A percentile compares a stretch with the other conserved stretches of the same genome.
phyloP scores from a whole-genome alignment of 2,329 filamentous ascomycete species.

The Arthrobotrys sphaeroides region DNA sequence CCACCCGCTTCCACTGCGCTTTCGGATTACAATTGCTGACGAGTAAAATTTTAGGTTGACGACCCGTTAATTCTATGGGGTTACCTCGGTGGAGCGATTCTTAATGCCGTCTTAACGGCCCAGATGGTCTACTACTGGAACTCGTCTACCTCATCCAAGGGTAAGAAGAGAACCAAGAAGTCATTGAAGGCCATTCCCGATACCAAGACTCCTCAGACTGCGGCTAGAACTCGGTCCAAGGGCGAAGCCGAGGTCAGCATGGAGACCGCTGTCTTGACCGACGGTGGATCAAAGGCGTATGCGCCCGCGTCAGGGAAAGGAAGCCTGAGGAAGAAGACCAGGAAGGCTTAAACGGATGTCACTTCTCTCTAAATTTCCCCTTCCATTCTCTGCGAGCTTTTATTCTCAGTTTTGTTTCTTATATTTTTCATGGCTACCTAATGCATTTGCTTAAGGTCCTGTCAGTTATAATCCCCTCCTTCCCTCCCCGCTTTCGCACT shows the following conservation, averaged over 20 bases:
- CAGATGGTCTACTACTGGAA: constrained; percentile 99
- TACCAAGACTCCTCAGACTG: constrained; percentile 45
- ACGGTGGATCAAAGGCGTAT: constrained; percentile 41
- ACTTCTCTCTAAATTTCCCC: not conserved
- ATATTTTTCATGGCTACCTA: not conserved
- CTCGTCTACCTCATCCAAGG: constrained; percentile 55
- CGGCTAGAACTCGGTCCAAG: constrained; percentile 43
- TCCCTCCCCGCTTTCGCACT: not conserved
- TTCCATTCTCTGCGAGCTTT: not conserved
- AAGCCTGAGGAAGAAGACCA: constrained; percentile 48
- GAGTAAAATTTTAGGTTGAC: constrained; percentile 69
- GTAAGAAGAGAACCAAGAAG: constrained; percentile 57
- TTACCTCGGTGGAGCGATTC: constrained; percentile 87
- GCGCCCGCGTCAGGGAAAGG: constrained; percentile 12
- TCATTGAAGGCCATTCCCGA: constrained; percentile 58
- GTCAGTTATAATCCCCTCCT: not conserved
- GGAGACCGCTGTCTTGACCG: constrained; percentile 47
- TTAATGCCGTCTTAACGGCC: constrained; percentile 84
- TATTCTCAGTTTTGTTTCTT: not conserved
- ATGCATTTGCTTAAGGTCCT: not conserved
- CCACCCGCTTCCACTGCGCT: not conserved
- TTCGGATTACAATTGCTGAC: not conserved
- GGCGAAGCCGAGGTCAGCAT: constrained; percentile 49
- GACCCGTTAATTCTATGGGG: constrained; percentile 96
- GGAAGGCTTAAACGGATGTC: constrained; percentile 37